Conservation (phyloP, 768 basidiomycete species). For the Butyriboletus loyo region DNA sequence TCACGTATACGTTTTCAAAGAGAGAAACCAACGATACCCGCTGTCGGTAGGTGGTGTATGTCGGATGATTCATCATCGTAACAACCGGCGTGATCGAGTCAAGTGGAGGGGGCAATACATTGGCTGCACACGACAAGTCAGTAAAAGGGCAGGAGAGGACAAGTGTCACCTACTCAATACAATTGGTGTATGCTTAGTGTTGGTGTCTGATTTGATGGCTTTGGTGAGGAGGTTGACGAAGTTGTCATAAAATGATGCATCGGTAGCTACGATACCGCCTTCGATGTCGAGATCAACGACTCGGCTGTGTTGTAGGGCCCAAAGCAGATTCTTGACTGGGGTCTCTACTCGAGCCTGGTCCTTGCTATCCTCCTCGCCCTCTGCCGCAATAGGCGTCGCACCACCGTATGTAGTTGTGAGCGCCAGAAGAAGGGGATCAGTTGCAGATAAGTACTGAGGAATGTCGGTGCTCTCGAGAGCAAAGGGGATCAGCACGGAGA, state of each 20-base stretch:
- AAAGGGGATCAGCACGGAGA: constrained; percentile 64
- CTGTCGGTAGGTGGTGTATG: constrained; percentile 69
- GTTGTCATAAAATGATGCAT: constrained; percentile 54
- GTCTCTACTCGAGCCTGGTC: constrained; percentile 29
- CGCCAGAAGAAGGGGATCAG: constrained; percentile 17
- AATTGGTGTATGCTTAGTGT: constrained; percentile 48
- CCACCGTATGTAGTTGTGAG: constrained; percentile 56
- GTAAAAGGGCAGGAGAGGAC: not conserved
- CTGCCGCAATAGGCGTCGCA: constrained; percentile 37
- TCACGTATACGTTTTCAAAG: constrained; percentile 66
- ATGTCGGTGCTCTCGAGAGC: constrained; percentile 47
- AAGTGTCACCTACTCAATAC: constrained; percentile 51
- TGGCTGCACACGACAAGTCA: constrained; percentile 46
- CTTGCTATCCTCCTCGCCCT: constrained; percentile 15
- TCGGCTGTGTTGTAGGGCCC: constrained; percentile 61
- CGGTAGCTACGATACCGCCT: constrained; percentile 43
- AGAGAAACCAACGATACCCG: constrained; percentile 72
- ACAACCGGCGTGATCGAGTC: constrained; percentile 70
- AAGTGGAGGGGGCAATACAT: constrained; percentile 76
- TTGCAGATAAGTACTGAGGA: constrained; percentile 32
- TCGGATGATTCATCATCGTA: constrained; percentile 74
- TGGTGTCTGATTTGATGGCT: constrained; percentile 36
- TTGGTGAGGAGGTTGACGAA: constrained; percentile 73
- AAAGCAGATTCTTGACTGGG: constrained; percentile 54
- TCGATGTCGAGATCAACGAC: constrained; percentile 72